Conservation (phyloP, 805 yeast species). For the Candida germanica region DNA sequence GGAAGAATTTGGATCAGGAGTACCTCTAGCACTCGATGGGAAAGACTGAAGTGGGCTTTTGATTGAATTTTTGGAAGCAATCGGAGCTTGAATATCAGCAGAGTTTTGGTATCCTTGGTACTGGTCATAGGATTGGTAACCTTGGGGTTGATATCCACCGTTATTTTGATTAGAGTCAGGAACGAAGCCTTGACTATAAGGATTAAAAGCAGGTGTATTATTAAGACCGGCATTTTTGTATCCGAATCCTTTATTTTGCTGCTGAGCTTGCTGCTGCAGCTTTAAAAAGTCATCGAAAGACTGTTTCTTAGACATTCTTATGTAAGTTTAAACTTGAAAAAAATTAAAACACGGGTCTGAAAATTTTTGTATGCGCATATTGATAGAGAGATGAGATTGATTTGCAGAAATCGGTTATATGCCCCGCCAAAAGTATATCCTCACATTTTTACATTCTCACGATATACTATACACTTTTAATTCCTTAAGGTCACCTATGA, state of each 20-base stretch:
- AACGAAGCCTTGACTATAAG: slow-evolving; percentile 15
- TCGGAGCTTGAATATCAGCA: not conserved
- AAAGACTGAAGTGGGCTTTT: slow-evolving; percentile 24
- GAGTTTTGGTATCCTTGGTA: slow-evolving; percentile 8
- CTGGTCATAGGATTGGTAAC: slow-evolving; percentile 13
- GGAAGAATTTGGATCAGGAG: slow-evolving; percentile 43
- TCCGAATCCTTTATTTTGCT: slow-evolving; percentile 30
- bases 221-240: slow-evolving; percentile 17
- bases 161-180: slow-evolving; percentile 5
- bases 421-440: no score
- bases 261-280: slow-evolving; percentile 37
- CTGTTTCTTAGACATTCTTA: slow-evolving; percentile 27
- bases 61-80: slow-evolving; percentile 1
- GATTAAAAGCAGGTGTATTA: slow-evolving; percentile 7
- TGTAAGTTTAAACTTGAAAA: not conserved
- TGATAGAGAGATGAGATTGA: not conserved
- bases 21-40: slow-evolving; percentile 37
- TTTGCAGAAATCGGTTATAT: not conserved
- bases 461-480: no score
- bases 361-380: slow-evolving; percentile 8
- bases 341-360: slow-evolving; percentile 4
- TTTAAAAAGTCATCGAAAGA: slow-evolving; percentile 54
- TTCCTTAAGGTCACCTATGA: not conserved
- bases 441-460: no score
- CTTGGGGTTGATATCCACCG: slow-evolving; percentile 2